These are phyloP conservation scores for Penicillium daleae DNA, from an alignment of 495 filamentous ascomycete species.

Conservation along the genomic window DNA sequence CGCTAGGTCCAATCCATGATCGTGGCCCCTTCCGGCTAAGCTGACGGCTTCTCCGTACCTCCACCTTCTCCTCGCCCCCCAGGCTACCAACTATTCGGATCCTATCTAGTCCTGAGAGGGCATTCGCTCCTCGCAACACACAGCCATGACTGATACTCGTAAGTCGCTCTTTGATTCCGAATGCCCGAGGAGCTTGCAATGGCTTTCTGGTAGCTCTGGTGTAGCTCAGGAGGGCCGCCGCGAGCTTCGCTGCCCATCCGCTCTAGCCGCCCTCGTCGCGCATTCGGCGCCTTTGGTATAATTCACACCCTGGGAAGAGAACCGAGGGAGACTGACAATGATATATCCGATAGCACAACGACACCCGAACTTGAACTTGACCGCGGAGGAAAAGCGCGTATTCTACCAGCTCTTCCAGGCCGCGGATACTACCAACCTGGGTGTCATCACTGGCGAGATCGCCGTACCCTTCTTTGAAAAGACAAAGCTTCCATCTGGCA, in stretches of 20 bases:
- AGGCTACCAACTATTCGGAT: slow-evolving; percentile 28
- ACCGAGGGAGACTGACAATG: slow-evolving; percentile 28
- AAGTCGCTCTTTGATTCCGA: slow-evolving; percentile 18
- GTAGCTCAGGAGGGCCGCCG: slow-evolving; percentile 36
- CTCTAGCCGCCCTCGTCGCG: slow-evolving; percentile 16
- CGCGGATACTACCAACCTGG: slow-evolving; percentile 85
- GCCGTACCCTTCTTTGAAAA: slow-evolving; percentile 99
- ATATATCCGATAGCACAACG: slow-evolving; percentile 34
- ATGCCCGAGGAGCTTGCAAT: background rate
- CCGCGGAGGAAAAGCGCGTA: slow-evolving; percentile 86
- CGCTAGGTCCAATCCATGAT: slow-evolving; percentile 39
- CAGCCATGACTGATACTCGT: slow-evolving; percentile 48
- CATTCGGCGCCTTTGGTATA: slow-evolving; percentile 11
- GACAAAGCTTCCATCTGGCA: slow-evolving; percentile 79
- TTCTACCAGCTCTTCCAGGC: slow-evolving; percentile 89
- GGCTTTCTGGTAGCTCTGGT: slow-evolving; percentile 12
- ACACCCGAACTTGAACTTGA: slow-evolving; percentile 80
- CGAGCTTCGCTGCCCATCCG: slow-evolving; percentile 21
- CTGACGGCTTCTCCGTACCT: slow-evolving; percentile 27
- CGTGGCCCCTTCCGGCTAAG: slow-evolving; percentile 34
- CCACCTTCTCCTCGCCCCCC: slow-evolving; percentile 18
- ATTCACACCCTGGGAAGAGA: slow-evolving; percentile 12
- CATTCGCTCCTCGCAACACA: slow-evolving; percentile 39
- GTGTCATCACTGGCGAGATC: slow-evolving; percentile 94
- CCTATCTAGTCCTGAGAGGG: slow-evolving; percentile 34